Evolutionary conservation across 768 basidiomycete genomes (phyloP), one percentile per base, ranked within the genome.

Genomic region (Tricholoma hemisulphureum): DNA sequence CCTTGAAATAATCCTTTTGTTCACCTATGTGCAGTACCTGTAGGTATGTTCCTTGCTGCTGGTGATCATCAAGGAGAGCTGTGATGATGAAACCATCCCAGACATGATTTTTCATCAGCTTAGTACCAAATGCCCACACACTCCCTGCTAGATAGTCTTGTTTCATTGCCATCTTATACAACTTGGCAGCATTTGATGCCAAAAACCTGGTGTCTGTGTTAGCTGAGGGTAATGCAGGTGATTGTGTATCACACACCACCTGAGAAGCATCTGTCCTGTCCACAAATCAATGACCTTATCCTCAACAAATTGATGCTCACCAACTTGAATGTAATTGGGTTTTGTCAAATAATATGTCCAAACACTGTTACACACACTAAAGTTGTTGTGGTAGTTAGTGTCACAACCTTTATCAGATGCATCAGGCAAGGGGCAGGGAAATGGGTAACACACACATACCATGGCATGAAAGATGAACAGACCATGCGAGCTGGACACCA

Each of bases 11-110:
- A 28, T 68, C 59, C 3, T 53, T 50, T 43, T 73, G 72, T 5
- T 52, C 26, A 13, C 72, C 69, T 4, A 53, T 58, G 53, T 73
- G 68, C 1, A 65, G 66, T 1, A 70, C 65, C 5, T 46, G 26
- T 0, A 74, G 61, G 6, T 45, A 21, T 4, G 23, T 21, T 6
- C 41, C 45, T 1, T 54, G 59, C 0, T 41, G 46, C 2, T 59
- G 5, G 18, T 56, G 29, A 51, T 72, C 66, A 7, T 72, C 59
- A 9, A 75, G 65, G 1, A 73, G 62, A 1, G 67, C 56, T 9
- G 61, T 20, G 4, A 67, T 61, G 14, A 71, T 51, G 46, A 72
- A 74, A 0, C n/a, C n/a, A n/a, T n/a, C n/a, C n/a, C n/a, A n/a
- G n/a, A n/a, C n/a, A n/a, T n/a, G n/a, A n/a, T n/a, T 62, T 3